Percentiles rank a stretch among this genome's conserved stretches.
phyloP scores from a whole-genome alignment of 2,329 filamentous ascomycete species.

The Xylariaceae sp. region DNA sequence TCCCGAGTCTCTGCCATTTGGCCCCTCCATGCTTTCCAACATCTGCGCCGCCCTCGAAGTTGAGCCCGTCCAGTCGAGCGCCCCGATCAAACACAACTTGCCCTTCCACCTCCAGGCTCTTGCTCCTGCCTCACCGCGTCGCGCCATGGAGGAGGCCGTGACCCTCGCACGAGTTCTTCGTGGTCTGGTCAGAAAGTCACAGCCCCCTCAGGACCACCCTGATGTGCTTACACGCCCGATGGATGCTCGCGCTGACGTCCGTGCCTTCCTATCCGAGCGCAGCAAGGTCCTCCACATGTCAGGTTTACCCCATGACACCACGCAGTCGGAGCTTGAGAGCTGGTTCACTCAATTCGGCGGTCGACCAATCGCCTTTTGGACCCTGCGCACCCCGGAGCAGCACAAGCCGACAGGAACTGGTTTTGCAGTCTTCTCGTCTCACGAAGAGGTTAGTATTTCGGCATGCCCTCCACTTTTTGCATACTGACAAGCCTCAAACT shows the following conservation, averaged over 20 bases:
- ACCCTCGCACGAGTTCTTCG: constrained; percentile 88
- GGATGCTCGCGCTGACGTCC: constrained; percentile 93
- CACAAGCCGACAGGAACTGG: constrained; percentile 99
- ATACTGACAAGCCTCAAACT: constrained; percentile 8
- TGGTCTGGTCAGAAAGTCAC: constrained; percentile 91
- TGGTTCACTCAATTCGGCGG: constrained; percentile 99
- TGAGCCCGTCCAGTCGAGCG: constrained; percentile 93
- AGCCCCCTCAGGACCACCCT: constrained; percentile 86
- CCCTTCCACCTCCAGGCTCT: constrained; percentile 96
- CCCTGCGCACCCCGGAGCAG: constrained; percentile 91
- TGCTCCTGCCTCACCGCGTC: constrained; percentile 87
- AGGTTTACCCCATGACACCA: constrained; percentile 93
- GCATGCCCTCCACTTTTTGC: not conserved
- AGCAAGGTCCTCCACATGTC: constrained; percentile 99
- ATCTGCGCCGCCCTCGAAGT: constrained; percentile 98
- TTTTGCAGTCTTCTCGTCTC: constrained; percentile 97
- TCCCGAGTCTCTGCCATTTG: constrained; percentile 93
- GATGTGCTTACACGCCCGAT: constrained; percentile 93
- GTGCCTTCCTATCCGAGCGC: constrained; percentile 90
- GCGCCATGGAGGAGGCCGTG: constrained; percentile 96
- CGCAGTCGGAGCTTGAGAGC: constrained; percentile 95
- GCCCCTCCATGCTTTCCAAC: constrained; percentile 89
- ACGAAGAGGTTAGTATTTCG: constrained; percentile 88
- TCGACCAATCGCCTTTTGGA: constrained; percentile 98
- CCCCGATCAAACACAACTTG: constrained; percentile 97